Conservation (phyloP, 1,284 basidiomycete genomes). For the Hypsizygus ulmarius region DNA sequence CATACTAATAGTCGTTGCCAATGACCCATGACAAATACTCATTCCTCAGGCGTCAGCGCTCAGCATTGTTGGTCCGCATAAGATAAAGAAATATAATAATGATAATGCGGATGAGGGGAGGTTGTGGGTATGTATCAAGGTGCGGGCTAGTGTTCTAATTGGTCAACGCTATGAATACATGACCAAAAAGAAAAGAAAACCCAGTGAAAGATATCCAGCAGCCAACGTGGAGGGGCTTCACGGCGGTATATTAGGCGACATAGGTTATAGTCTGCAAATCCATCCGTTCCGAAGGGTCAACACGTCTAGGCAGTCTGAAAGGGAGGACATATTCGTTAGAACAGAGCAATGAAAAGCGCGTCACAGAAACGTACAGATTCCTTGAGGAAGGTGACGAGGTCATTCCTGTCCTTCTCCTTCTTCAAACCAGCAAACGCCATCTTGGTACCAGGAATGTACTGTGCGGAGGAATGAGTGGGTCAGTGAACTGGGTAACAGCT, state of each 20-base stretch:
- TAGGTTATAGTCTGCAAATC: constrained; percentile 3
- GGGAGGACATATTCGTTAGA: background rate
- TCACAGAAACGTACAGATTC: constrained; percentile 48
- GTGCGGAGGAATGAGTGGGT: background rate
- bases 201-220: constrained; percentile 5
- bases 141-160: too few species aligned
- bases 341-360: background rate
- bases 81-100: too few species aligned
- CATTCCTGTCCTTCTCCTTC: constrained; percentile 95
- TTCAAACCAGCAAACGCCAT: constrained; percentile 98
- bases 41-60: too few species aligned
- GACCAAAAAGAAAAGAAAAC: too few species aligned
- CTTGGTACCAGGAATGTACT: constrained; percentile 96
- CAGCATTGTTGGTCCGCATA: too few species aligned
- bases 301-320: constrained; percentile 9
- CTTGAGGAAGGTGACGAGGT: constrained; percentile 81
- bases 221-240: background rate
- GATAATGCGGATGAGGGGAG: too few species aligned
- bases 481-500: background rate
- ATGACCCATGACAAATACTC: too few species aligned
- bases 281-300: background rate
- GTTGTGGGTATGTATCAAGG: too few species aligned
- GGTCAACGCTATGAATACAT: too few species aligned
- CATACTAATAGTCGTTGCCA: too few species aligned
- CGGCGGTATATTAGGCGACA: constrained; percentile 5